These are phyloP conservation scores for Forsythia viridissima DNA, from an alignment of 257 asterid species.

Conservation along the genomic window DNA sequence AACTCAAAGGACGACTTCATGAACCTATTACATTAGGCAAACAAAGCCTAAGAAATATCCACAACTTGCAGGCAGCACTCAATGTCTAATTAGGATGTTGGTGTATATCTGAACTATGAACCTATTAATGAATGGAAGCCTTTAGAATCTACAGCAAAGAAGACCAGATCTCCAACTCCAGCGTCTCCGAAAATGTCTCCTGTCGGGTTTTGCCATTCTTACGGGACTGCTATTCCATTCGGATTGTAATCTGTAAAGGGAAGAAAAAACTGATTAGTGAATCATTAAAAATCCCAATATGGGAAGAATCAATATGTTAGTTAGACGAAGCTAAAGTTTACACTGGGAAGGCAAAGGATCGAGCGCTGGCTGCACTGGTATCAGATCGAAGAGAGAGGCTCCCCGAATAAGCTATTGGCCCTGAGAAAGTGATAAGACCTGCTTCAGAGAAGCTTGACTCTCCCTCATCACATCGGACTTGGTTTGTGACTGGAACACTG, in stretches of 20 bases:
- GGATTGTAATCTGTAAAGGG: slow-evolving; percentile 60
- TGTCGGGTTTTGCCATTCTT: slow-evolving; percentile 79
- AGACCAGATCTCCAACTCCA: slow-evolving; percentile 78
- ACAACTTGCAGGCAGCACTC: slow-evolving; percentile 47
- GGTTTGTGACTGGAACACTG: slow-evolving; percentile 29
- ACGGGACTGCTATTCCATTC: slow-evolving; percentile 98
- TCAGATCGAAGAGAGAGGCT: slow-evolving; percentile 87
- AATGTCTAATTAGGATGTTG: slow-evolving; percentile 16
- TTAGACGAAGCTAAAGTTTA: slow-evolving; percentile 25
- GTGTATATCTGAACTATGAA: slow-evolving; percentile 45
- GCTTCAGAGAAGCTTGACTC: slow-evolving; percentile 77
- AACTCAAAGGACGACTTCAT: slow-evolving; percentile 26
- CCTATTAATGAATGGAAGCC: slow-evolving; percentile 22
- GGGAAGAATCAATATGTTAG: not conserved
- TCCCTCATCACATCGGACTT: slow-evolving; percentile 47
- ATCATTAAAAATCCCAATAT: not conserved
- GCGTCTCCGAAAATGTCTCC: slow-evolving; percentile 58
- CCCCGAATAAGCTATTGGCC: slow-evolving; percentile 67
- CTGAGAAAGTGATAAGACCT: slow-evolving; percentile 57
- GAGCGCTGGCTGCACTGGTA: slow-evolving; percentile 79
- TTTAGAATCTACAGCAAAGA: slow-evolving; percentile 86
- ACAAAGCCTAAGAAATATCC: slow-evolving; percentile 38
- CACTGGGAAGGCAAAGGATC: slow-evolving; percentile 96
- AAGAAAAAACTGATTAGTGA: not conserved
- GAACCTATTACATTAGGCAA: slow-evolving; percentile 33